A percentile compares a stretch with the other conserved stretches of the same genome.
Evolutionary conservation across 177 flowering plant species (phyloP).

Genomic region (Tripterygium wilfordii): DNA sequence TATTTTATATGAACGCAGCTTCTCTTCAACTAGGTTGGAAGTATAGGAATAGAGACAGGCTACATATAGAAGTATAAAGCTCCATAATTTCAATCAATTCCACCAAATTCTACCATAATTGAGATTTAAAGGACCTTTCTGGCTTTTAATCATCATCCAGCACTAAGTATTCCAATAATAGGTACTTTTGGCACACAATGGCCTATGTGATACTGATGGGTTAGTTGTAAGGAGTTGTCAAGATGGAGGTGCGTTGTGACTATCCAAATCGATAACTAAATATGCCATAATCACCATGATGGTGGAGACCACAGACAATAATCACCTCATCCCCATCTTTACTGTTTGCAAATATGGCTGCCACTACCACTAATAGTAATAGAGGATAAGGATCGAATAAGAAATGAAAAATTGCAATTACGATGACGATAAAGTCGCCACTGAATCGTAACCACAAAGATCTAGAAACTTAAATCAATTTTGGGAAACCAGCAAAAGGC

Average conservation of each 20-base stretch:
- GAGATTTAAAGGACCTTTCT: not conserved
- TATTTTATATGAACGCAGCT: constrained; percentile 17
- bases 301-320: constrained; percentile 14
- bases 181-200: not conserved
- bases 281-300: constrained; percentile 3
- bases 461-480: no score
- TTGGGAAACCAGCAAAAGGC: no score
- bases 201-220: not conserved
- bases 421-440: no score
- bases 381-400: no score
- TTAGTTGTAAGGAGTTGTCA: not conserved
- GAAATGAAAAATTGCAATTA: no score
- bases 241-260: not conserved
- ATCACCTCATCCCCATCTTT: not conserved
- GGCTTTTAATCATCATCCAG: not conserved
- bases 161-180: constrained; percentile 7
- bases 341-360: not conserved
- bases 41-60: not conserved
- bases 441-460: no score
- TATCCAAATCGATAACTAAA: constrained; percentile 9
- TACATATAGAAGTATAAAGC: constrained; percentile 8
- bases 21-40: constrained; percentile 15
- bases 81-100: not conserved
- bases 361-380: not conserved
- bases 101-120: constrained; percentile 1